Evolutionary conservation across 78 protist genomes (phyloP).

Genomic region (Polysphondylium violaceum): DNA sequence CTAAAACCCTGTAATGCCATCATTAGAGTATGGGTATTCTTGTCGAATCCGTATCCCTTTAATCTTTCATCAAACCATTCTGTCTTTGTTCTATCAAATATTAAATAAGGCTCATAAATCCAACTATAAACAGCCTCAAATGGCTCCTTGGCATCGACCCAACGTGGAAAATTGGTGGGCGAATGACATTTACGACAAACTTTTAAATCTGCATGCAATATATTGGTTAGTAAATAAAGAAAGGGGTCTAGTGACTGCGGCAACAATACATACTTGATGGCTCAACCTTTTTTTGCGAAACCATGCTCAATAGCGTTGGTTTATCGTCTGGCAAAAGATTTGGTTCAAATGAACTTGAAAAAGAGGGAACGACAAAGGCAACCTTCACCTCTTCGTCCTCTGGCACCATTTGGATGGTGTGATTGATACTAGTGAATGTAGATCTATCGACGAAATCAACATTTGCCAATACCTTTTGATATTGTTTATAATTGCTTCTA

Average conservation of each 20-base stretch:
- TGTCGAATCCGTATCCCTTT: constrained; percentile 71
- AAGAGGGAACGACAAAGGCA: constrained; percentile 54
- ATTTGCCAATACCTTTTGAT: no score
- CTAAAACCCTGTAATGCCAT: constrained; percentile 45
- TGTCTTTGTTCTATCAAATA: constrained; percentile 1
- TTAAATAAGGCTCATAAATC: constrained; percentile 69
- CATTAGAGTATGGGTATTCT: constrained; percentile 46
- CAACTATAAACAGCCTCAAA: constrained; percentile 47
- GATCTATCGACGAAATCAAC: no score
- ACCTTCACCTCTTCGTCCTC: no score
- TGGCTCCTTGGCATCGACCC: constrained; percentile 3
- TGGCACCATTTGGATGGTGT: no score
- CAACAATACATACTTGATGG: constrained; percentile 6
- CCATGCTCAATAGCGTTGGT: no score
- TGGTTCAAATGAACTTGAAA: constrained; percentile 21
- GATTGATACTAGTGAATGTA: no score
- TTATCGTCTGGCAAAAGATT: constrained; percentile 34
- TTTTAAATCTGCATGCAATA: background rate
- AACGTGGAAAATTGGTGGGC: constrained; percentile 27
- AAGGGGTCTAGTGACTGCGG: background rate
- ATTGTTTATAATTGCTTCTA: no score
- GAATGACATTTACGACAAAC: constrained; percentile 68
- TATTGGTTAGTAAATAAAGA: no score
- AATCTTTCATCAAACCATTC: constrained; percentile 52
- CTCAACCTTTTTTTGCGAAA: background rate